These are phyloP conservation scores for Plasmodiophora brassicae DNA, from an alignment of 208 protist genomes.

Conservation along the genomic window DNA sequence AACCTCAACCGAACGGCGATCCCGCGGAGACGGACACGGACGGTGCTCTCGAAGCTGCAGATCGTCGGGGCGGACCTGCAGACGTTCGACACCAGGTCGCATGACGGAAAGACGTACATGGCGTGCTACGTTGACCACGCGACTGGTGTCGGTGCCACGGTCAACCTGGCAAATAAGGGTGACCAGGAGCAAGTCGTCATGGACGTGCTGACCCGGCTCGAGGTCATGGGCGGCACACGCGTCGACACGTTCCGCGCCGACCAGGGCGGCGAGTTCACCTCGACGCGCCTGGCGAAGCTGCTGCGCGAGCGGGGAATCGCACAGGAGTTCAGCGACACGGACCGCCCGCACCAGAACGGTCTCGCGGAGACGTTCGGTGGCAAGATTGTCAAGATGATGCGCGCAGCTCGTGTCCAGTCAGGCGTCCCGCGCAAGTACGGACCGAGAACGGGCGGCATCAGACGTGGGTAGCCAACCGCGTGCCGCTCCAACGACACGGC, in stretches of 20 bases:
- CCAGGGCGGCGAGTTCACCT: neutral
- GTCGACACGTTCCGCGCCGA: neutral
- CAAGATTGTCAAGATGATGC: neutral
- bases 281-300: neutral
- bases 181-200: neutral
- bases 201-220: neutral
- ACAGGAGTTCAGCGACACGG: neutral
- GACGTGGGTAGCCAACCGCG: neutral
- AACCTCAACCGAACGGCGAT: neutral
- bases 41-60: neutral
- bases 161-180: neutral
- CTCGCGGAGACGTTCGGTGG: neutral
- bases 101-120: neutral
- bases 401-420: neutral
- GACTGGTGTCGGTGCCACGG: neutral
- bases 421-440: neutral
- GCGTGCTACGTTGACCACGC: neutral
- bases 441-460: neutral
- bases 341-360: neutral
- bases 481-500: neutral
- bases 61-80: neutral
- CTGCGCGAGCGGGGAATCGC: neutral
- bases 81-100: neutral
- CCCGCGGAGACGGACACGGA: neutral
- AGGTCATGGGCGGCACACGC: neutral